Evolutionary conservation across 2,329 filamentous ascomycete genomes (phyloP), one percentile per base, ranked within the genome.

Genomic region (Thielaviopsis cerberus): DNA sequence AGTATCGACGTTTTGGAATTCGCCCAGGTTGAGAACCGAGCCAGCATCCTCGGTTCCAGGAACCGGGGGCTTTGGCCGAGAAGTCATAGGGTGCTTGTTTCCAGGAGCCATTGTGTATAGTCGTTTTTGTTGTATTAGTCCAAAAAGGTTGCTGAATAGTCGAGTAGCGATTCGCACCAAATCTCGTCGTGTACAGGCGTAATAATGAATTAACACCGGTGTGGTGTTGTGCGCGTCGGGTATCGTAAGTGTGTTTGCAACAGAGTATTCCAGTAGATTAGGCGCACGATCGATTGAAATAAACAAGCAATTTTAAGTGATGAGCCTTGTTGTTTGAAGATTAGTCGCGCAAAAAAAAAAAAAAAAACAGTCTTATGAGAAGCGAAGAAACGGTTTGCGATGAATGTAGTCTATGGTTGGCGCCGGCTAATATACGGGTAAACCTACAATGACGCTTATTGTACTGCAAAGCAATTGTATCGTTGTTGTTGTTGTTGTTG

Each of bases 1-100:
- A 5, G 90, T 91, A 68, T 92, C 88, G 63, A 94, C 89, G 67
- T 91, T 78, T 65, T 94, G 82, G 72, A 97, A 96, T 69, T 96
- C 91, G 72, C 92, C 92, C 11, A 98, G 85, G 69, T 85, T 86
- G 63, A 97, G 81, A 58, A 82, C 81, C 7, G 80, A 75, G 54
- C 85, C 82, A 24, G 91, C 90, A 73, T 96, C 89, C 71, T 97
- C 91, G 69, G 95, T 90, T 68, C 86, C 85, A 59, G 81, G 78
- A 53, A 79, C 79, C 51, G 76, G 74, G 62, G 82, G 84, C 71
- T 85, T 88, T 62, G 78, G 76, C 61, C 85, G 83, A 58, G 83
- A 82, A 26, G 79, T 81, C 59, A 59, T 58, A 22, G 59, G 57
- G 51, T 61, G 59, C 51, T 57, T 58, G 51, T 48, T 34, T 25